Conservation (phyloP, 306 rosid genomes). For the Casuarina equisetifolia region DNA sequence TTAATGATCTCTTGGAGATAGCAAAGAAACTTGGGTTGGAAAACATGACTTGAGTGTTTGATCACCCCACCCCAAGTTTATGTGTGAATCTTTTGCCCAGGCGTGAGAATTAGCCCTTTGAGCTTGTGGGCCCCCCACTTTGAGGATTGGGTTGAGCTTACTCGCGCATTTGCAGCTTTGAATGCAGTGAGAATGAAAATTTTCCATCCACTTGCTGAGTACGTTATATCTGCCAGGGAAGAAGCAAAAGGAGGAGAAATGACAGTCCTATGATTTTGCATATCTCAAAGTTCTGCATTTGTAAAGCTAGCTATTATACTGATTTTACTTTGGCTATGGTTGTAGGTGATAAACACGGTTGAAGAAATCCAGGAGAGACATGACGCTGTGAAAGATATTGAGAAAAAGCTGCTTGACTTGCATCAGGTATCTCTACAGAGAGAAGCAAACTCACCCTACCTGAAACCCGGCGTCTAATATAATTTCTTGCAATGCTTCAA, state of each 20-base stretch:
- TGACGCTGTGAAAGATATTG: slow-evolving; percentile 86
- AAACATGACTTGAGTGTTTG: not conserved
- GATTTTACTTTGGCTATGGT: slow-evolving; percentile 6
- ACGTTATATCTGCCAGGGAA: not conserved
- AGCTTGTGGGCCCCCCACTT: not conserved
- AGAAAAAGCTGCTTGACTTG: slow-evolving; percentile 88
- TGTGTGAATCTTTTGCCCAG: not conserved
- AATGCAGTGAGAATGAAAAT: not conserved
- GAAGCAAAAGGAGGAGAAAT: not conserved
- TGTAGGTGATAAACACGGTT: slow-evolving; percentile 73
- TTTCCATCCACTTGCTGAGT: not conserved
- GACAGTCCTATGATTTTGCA: not conserved
- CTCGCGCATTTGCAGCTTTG: not conserved
- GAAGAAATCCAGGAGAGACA: slow-evolving; percentile 99
- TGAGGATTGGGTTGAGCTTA: not conserved
- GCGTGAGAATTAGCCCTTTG: not conserved
- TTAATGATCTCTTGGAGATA: not conserved
- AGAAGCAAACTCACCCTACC: not conserved
- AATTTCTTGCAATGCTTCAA: slow-evolving; percentile 9
- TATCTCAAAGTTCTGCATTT: slow-evolving; percentile 10
- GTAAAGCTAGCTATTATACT: not conserved
- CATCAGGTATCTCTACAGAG: slow-evolving; percentile 66
- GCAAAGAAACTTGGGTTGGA: not conserved
- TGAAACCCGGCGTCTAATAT: slow-evolving; percentile 21
- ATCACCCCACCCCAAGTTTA: not conserved